Evolutionary conservation across 164 flowering plant species (phyloP).

Genomic region (Vitis amurensis): DNA sequence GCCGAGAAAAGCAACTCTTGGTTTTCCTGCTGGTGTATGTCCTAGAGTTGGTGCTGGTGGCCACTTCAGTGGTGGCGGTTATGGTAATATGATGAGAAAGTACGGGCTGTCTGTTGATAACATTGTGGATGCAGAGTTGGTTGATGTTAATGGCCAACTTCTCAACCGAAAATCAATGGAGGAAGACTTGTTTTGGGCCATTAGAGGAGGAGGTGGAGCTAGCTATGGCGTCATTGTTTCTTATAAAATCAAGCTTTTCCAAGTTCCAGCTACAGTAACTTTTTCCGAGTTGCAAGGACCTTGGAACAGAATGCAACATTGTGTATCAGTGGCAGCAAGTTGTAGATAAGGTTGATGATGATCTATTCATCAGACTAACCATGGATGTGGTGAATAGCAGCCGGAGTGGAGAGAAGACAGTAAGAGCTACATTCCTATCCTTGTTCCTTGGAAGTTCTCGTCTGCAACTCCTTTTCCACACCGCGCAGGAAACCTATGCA

Average conservation of each 20-base stretch:
- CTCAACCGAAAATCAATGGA: constrained; percentile 40
- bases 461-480: constrained; percentile 20
- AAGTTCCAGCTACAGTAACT: constrained; percentile 29
- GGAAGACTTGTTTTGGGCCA: constrained; percentile 46
- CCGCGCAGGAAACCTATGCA: constrained; percentile 8
- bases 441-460: constrained; percentile 29
- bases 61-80: constrained; percentile 31
- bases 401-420: constrained; percentile 5
- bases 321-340: constrained; percentile 28
- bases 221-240: constrained; percentile 37
- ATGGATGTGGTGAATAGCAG: constrained; percentile 5
- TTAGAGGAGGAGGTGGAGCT: constrained; percentile 41
- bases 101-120: constrained; percentile 24
- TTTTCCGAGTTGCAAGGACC: constrained; percentile 22
- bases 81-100: constrained; percentile 27
- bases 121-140: constrained; percentile 16
- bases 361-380: constrained; percentile 34
- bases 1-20: constrained; percentile 21
- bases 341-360: constrained; percentile 21
- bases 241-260: constrained; percentile 31
- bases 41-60: constrained; percentile 31
- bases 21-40: constrained; percentile 27
- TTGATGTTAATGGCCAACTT: constrained; percentile 25
- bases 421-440: constrained; percentile 20
- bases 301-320: constrained; percentile 21